Conservation (phyloP, 495 filamentous ascomycete genomes). For the Gamarada debralockiae region DNA sequence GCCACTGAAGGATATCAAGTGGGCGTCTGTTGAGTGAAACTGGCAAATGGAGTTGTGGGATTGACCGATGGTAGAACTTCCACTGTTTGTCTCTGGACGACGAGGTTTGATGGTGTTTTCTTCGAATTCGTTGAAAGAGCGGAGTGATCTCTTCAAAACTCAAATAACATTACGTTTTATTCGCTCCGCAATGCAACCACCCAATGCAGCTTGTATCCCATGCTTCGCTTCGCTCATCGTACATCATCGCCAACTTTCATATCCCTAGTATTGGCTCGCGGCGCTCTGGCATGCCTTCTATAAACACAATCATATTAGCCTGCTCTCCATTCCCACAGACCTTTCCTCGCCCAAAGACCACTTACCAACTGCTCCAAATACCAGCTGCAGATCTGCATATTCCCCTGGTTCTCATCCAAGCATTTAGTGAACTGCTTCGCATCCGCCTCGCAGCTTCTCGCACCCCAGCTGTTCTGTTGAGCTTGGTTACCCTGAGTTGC, state of each 20-base stretch:
- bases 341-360: slow-evolving; percentile 3
- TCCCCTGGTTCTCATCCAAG: slow-evolving; percentile 89
- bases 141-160: slow-evolving; percentile 5
- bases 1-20: no score
- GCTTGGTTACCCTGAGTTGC: slow-evolving; percentile 36
- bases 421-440: slow-evolving; percentile 87
- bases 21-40: no score
- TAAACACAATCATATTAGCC: slow-evolving; percentile 16
- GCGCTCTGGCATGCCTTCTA: slow-evolving; percentile 92
- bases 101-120: neutral
- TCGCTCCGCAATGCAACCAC: slow-evolving; percentile 13
- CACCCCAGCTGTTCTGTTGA: slow-evolving; percentile 29
- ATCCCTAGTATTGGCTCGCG: slow-evolving; percentile 73
- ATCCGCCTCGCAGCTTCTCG: slow-evolving; percentile 69
- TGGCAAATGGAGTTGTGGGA: no score
- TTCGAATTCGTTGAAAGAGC: slow-evolving; percentile 4
- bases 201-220: neutral
- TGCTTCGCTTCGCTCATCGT: neutral
- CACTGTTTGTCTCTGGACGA: no score
- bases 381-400: slow-evolving; percentile 95
- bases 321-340: slow-evolving; percentile 2
- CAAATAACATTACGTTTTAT: slow-evolving; percentile 16
- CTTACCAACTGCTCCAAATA: slow-evolving; percentile 86
- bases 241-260: neutral
- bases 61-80: neutral